Base-by-base conservation (phyloP, 2,329 filamentous ascomycete genomes). In the Phialemonium atrogriseum region DNA sequence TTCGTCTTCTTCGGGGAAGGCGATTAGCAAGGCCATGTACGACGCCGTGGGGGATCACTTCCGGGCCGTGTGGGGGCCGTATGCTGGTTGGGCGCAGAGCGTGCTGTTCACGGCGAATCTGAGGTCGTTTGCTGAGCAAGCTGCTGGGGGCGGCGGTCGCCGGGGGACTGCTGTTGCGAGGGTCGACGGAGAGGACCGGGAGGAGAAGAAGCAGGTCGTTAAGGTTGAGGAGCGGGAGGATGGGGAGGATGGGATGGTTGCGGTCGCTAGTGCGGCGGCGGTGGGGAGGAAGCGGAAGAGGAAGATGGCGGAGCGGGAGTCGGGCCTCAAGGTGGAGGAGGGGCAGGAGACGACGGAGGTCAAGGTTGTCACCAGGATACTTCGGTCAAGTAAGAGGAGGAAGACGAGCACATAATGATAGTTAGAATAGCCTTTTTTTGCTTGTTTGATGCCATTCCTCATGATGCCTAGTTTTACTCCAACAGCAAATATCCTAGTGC, bases 21-120 rank as follows among this genome's bases (percentile, higher is more conserved):
- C 85, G 27, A 68, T 98, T 40, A 95, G 82, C 10, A 93, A 93
- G 51, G 73, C 71, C 24, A 88, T 85, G 41, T 96, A 98, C 49
- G 80, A 91, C 51, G 84, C 86, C 0, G 77, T 98, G 10, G 91
- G 84, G 1, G 84, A 94, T 41, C 83, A 93, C 47, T 98, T 98
- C 48, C 74, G 91, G 34, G 68, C 69, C 22, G 68, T 96, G 1
- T 98, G 93, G 91, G 91, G 91, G 0, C 74, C 81, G 36, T 84
- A 96, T 47, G 91, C 91, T 2, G 91, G 91, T 1, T 98, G 93
- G 93, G 91, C 93, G 8, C 91, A 98, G 60, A 94, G 85, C 3
- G 91, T 98, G 7, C 66, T 98, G 10, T 98, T 98, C 50, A 94
- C 91, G 0, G 93, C 91, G 0, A 88, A 98, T 50, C 57, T 98